Evolutionary conservation across 805 yeast species (phyloP).

Genomic region (Saturnispora sanitii): DNA sequence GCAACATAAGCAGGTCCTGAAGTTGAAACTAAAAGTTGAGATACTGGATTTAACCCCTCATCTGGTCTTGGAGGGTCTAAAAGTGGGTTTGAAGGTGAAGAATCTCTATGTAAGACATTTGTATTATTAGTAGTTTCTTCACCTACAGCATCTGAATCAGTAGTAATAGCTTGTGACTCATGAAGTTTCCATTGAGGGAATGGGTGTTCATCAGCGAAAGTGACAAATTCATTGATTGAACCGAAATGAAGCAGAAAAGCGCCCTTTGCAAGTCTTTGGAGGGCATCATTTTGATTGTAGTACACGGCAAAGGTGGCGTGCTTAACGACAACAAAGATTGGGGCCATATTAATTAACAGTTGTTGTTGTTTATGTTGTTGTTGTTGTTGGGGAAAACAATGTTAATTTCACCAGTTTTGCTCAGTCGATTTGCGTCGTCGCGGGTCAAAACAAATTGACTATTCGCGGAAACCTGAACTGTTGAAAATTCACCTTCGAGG

Average conservation of each 20-base stretch:
- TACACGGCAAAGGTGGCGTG: conserved; percentile 5
- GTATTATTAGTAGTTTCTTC: neutral
- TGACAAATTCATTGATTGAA: conserved; percentile 1
- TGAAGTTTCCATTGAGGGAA: conserved; percentile 5
- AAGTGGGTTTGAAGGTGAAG: conserved; percentile 7
- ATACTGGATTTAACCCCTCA: conserved; percentile 7
- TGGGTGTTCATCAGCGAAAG: conserved; percentile 6
- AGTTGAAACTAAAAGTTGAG: conserved; percentile 5
- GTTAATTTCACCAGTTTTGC: conserved; percentile 7
- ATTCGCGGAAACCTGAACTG: conserved; percentile 1
- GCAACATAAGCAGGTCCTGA: conserved; percentile 8
- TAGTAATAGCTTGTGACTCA: neutral
- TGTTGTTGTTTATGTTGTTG: neutral
- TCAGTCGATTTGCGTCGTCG: conserved; percentile 9
- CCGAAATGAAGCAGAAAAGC: conserved; percentile 5
- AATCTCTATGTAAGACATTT: conserved; percentile 6
- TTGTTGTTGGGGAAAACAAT: conserved; percentile 4
- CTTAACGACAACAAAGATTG: conserved; percentile 5
- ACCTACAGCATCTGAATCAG: no score
- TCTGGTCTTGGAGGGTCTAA: conserved; percentile 7
- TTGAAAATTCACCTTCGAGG: conserved; percentile 8
- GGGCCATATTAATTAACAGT: neutral
- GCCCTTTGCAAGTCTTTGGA: conserved; percentile 2
- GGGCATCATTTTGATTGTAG: conserved; percentile 3
- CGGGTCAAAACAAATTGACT: conserved; percentile 5